A percentile compares a stretch with the other conserved stretches of the same genome.
These are phyloP conservation scores for Stachybotrys chartarum DNA, from an alignment of 2,329 filamentous ascomycete genomes.

Conservation along the genomic window DNA sequence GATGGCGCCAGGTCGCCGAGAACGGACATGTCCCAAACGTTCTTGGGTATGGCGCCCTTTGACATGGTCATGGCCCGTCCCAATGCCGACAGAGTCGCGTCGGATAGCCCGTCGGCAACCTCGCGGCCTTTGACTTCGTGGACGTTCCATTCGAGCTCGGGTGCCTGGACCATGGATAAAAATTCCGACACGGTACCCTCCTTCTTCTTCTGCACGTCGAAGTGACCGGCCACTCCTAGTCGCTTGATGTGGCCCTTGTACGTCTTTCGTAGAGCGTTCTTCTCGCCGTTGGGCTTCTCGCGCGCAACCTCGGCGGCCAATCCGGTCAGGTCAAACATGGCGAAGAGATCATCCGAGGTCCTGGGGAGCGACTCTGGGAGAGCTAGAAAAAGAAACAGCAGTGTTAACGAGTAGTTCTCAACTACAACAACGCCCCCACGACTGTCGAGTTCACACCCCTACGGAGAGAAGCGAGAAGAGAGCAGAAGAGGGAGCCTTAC, in stretches of 20 bases:
- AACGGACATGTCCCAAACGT: slow-evolving; percentile 50
- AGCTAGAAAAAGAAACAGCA: slow-evolving; percentile 32
- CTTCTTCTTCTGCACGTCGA: slow-evolving; percentile 50
- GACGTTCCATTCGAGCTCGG: slow-evolving; percentile 51
- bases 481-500: slow-evolving; percentile 51
- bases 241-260: slow-evolving; percentile 64
- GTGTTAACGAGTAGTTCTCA: slow-evolving; percentile 36
- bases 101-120: slow-evolving; percentile 45
- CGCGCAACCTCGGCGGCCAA: slow-evolving; percentile 57
- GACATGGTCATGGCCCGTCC: slow-evolving; percentile 48
- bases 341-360: slow-evolving; percentile 50
- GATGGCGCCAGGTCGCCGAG: slow-evolving; percentile 47
- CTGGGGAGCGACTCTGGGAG: slow-evolving; percentile 40
- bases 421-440: slow-evolving; percentile 13
- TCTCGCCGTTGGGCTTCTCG: slow-evolving; percentile 57
- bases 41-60: slow-evolving; percentile 48
- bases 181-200: slow-evolving; percentile 44
- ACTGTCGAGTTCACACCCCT: slow-evolving; percentile 16
- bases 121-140: slow-evolving; percentile 47
- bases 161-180: slow-evolving; percentile 40
- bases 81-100: slow-evolving; percentile 34
- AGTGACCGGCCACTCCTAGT: slow-evolving; percentile 53
- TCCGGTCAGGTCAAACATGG: slow-evolving; percentile 46
- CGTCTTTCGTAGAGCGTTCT: slow-evolving; percentile 60
- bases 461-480: slow-evolving; percentile 16